Evolutionary conservation across 768 basidiomycete genomes (phyloP).

Genomic region (Boletus vinaceobasis): DNA sequence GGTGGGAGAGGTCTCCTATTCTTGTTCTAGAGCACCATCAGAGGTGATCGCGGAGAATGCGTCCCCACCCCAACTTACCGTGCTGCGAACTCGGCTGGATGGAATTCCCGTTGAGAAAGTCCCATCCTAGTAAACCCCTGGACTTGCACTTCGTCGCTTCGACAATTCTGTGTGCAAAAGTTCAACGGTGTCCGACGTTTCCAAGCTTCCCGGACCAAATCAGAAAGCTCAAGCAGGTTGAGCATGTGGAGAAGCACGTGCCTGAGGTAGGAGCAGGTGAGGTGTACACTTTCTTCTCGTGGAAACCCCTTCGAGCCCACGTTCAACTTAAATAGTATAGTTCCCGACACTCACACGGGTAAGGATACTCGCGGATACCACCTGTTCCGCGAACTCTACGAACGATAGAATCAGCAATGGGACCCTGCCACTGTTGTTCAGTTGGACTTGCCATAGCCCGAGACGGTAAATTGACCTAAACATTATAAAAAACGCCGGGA

Average conservation of each 20-base stretch:
- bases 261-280: constrained; percentile 78
- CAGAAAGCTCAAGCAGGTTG: constrained; percentile 74
- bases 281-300: constrained; percentile 73
- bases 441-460: neutral
- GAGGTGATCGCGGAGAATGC: neutral
- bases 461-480: constrained; percentile 20
- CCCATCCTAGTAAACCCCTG: neutral
- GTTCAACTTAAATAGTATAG: constrained; percentile 63
- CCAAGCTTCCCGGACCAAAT: constrained; percentile 43
- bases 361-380: constrained; percentile 58
- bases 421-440: constrained; percentile 44
- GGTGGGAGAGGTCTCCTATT: constrained; percentile 70
- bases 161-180: constrained; percentile 60
- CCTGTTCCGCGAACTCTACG: constrained; percentile 63
- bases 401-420: constrained; percentile 75
- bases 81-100: constrained; percentile 56
- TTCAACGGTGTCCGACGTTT: constrained; percentile 55
- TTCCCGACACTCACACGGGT: constrained; percentile 63
- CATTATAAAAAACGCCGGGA: constrained; percentile 75
- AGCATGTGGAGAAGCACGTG: constrained; percentile 84
- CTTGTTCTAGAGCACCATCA: constrained; percentile 48
- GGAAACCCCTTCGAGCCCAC: constrained; percentile 74
- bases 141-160: constrained; percentile 75
- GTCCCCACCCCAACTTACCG: constrained; percentile 28
- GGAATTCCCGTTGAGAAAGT: neutral